Percentiles rank a stretch among this genome's conserved stretches.
Conservation (phyloP, 106 monocot genomes). For the Iris macrosiphon region DNA sequence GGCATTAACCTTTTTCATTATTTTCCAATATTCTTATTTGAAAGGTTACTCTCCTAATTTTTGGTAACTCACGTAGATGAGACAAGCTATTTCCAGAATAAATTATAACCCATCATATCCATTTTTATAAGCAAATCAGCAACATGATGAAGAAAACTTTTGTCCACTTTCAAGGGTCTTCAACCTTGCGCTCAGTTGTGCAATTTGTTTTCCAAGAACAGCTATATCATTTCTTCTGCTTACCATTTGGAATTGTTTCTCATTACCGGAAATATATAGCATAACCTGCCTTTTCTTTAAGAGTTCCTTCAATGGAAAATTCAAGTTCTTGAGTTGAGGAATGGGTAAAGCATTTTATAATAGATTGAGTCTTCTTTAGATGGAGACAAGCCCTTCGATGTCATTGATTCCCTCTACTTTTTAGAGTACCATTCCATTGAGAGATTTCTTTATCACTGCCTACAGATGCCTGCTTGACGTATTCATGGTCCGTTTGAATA, state of each 20-base stretch:
- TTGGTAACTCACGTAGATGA: constrained; percentile 9
- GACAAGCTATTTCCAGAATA: constrained; percentile 14
- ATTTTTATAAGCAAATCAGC: constrained; percentile 10
- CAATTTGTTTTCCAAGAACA: background rate
- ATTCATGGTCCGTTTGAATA: no score
- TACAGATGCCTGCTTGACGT: background rate
- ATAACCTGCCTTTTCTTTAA: no score
- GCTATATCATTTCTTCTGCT: background rate
- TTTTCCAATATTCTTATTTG: no score
- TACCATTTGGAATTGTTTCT: background rate
- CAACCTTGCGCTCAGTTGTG: constrained; percentile 7
- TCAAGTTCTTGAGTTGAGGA: background rate
- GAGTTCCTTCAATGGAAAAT: background rate
- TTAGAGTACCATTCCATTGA: background rate
- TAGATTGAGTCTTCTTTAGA: background rate
- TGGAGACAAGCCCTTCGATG: background rate
- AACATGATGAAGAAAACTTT: constrained; percentile 7
- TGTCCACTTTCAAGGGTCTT: constrained; percentile 5
- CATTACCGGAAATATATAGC: no score
- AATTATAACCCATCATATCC: constrained; percentile 10
- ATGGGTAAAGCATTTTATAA: background rate
- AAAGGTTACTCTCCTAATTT: no score
- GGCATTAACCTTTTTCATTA: no score
- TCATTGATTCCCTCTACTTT: no score
- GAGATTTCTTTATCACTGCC: background rate